Conservation (phyloP, 108 stramenopile species). For the Conticribra weissflogii region DNA sequence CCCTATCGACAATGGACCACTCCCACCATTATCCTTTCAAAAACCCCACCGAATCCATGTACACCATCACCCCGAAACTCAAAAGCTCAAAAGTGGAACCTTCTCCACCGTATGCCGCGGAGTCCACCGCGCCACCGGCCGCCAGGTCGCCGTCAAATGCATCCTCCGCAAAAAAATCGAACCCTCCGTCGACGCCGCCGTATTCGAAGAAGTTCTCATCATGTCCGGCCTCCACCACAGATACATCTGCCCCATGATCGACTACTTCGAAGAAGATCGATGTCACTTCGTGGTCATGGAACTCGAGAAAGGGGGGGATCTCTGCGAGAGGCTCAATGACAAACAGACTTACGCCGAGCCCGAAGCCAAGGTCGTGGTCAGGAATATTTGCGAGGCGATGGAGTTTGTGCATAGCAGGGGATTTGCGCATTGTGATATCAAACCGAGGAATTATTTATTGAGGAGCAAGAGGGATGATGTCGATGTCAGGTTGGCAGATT, state of each 20-base stretch:
- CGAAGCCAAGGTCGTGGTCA: slow-evolving; percentile 82
- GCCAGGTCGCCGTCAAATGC: slow-evolving; percentile 90
- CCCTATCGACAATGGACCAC: too few species aligned
- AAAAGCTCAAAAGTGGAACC: slow-evolving; percentile 86
- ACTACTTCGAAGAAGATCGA: slow-evolving; percentile 92
- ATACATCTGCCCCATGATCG: slow-evolving; percentile 92
- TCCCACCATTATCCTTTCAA: neutral
- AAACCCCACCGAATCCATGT: neutral
- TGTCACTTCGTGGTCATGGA: slow-evolving; percentile 93
- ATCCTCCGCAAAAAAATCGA: slow-evolving; percentile 86
- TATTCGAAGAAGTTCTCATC: slow-evolving; percentile 93
- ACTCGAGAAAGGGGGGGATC: slow-evolving; percentile 92
- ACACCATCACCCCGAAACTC: neutral
- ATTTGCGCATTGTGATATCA: slow-evolving; percentile 92
- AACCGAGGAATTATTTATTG: slow-evolving; percentile 92
- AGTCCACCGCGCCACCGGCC: slow-evolving; percentile 84
- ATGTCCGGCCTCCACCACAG: slow-evolving; percentile 88
- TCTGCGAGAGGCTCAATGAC: slow-evolving; percentile 91
- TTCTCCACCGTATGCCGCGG: slow-evolving; percentile 90
- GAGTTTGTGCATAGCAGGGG: slow-evolving; percentile 78
- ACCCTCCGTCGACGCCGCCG: slow-evolving; percentile 86
- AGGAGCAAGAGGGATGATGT: slow-evolving; percentile 81
- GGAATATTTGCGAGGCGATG: slow-evolving; percentile 85
- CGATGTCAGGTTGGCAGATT: slow-evolving; percentile 92
- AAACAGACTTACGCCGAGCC: slow-evolving; percentile 87